Evolutionary conservation across 768 basidiomycete genomes (phyloP).

Genomic region (Pilatotrama ljubarskyi): DNA sequence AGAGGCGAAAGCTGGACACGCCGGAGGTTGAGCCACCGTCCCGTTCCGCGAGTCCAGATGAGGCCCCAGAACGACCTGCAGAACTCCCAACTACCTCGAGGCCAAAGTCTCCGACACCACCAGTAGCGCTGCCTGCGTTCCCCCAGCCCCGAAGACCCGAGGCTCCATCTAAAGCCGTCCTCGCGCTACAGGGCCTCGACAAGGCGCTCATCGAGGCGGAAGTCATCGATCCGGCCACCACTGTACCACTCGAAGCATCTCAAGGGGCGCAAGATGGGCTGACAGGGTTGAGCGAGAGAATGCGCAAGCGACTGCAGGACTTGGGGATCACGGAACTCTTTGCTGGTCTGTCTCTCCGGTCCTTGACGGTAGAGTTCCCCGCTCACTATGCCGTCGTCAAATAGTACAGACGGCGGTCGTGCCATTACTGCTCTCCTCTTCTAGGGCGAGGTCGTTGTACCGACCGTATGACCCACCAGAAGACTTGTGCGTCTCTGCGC

Average conservation of each 20-base stretch:
- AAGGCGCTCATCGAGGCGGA: conserved; percentile 69
- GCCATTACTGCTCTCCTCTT: conserved; percentile 67
- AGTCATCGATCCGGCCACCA: conserved; percentile 56
- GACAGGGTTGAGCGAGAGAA: conserved; percentile 58
- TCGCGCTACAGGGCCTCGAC: conserved; percentile 80
- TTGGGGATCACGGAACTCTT: conserved; percentile 86
- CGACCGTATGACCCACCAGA: conserved; percentile 62
- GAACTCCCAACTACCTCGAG: not conserved
- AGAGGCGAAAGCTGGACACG: conserved; percentile 42
- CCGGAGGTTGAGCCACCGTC: conserved; percentile 15
- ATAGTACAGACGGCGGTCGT: conserved; percentile 88
- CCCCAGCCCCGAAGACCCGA: conserved; percentile 66
- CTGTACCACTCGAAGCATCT: conserved; percentile 43
- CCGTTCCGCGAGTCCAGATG: not conserved
- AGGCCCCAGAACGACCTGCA: not conserved
- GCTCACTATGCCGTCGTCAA: not conserved
- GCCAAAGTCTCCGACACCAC: conserved; percentile 28
- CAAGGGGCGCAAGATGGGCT: conserved; percentile 42
- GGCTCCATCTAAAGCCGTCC: conserved; percentile 67
- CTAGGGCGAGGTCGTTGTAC: conserved; percentile 52
- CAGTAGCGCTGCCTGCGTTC: conserved; percentile 60
- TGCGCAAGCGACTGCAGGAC: conserved; percentile 61
- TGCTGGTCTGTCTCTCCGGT: conserved; percentile 58
- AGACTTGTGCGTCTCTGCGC: conserved; percentile 93
- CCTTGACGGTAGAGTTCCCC: not conserved